phyloP scores from a whole-genome alignment of 2,329 filamentous ascomycete species.

The Trichoderma atroviride region DNA sequence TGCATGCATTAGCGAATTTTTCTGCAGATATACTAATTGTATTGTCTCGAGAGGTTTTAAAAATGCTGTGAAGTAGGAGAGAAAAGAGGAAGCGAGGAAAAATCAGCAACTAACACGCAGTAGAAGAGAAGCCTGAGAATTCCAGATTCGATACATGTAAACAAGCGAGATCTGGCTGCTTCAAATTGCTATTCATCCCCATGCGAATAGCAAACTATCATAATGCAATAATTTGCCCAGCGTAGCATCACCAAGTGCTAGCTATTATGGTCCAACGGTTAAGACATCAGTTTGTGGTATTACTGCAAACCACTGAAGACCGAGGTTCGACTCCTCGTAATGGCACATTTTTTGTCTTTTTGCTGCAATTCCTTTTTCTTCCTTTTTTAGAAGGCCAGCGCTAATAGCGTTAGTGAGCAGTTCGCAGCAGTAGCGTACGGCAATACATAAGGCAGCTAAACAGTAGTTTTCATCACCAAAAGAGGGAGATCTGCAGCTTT shows the following conservation, averaged over 20 bases:
- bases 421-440: not conserved
- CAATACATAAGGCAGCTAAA: no score
- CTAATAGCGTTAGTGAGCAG: not conserved
- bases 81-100: no score
- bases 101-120: not conserved
- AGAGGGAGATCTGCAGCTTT: not conserved
- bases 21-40: no score
- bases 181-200: not conserved
- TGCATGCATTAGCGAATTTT: no score
- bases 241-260: not conserved
- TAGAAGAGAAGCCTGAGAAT: not conserved
- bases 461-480: not conserved
- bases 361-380: no score
- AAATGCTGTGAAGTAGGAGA: no score
- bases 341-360: slow-evolving; percentile 26
- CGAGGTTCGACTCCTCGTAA: slow-evolving; percentile 39
- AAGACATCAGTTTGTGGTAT: slow-evolving; percentile 39
- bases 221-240: not conserved
- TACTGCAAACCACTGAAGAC: slow-evolving; percentile 34
- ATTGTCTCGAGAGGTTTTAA: no score
- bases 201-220: not conserved
- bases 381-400: not conserved
- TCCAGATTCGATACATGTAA: not conserved
- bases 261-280: slow-evolving; percentile 36
- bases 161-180: not conserved